phyloP scores from a whole-genome alignment of 768 basidiomycete genomes.

The Rhodocollybia butyracea region DNA sequence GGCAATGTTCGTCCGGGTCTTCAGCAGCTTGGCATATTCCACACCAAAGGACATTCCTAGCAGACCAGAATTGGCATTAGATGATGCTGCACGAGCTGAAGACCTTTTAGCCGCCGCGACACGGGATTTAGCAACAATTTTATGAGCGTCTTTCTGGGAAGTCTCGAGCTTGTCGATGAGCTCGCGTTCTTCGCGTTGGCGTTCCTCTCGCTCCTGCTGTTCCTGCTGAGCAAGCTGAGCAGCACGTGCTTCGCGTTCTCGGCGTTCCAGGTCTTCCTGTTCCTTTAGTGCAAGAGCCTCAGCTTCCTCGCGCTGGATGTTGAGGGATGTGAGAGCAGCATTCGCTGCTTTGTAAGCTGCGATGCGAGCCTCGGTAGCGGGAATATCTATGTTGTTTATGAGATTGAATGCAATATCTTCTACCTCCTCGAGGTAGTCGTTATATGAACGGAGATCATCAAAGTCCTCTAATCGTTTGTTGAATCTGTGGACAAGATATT shows the following conservation, averaged over 20 bases:
- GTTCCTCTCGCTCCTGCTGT: slow-evolving; percentile 29
- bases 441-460: slow-evolving; percentile 70
- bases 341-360: slow-evolving; percentile 77
- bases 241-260: slow-evolving; percentile 62
- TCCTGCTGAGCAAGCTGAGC: slow-evolving; percentile 32
- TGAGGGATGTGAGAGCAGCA: slow-evolving; percentile 77
- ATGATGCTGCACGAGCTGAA: slow-evolving; percentile 47
- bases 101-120: slow-evolving; percentile 62
- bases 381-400: slow-evolving; percentile 81
- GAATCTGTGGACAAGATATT: slow-evolving; percentile 52
- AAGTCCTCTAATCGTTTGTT: slow-evolving; percentile 95
- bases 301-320: slow-evolving; percentile 77
- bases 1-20: slow-evolving; percentile 60
- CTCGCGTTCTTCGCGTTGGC: slow-evolving; percentile 65
- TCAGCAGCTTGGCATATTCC: slow-evolving; percentile 47
- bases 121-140: slow-evolving; percentile 67
- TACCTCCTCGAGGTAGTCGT: slow-evolving; percentile 94
- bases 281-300: slow-evolving; percentile 70
- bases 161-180: slow-evolving; percentile 83
- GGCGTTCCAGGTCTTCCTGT: slow-evolving; percentile 76
- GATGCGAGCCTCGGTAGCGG: slow-evolving; percentile 82
- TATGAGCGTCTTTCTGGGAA: slow-evolving; percentile 65
- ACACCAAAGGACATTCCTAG: slow-evolving; percentile 35
- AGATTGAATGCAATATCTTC: slow-evolving; percentile 98
- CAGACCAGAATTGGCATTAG: slow-evolving; percentile 13